Evolutionary conservation across 1,139 yeast genomes (phyloP).

Genomic region (Blastobotrys buckinghamii): DNA sequence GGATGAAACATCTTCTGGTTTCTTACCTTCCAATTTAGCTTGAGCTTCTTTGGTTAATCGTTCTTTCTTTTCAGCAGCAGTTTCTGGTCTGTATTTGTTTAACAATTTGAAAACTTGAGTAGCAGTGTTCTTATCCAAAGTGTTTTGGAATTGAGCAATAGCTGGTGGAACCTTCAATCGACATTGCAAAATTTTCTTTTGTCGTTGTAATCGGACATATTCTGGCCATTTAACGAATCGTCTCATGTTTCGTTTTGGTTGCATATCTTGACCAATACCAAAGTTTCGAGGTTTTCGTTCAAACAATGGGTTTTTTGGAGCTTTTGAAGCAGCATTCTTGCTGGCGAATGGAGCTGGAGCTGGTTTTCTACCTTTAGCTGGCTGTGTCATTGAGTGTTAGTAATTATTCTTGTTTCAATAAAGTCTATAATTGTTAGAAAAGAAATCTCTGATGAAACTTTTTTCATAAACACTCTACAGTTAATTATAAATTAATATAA

Average conservation of each 20-base stretch:
- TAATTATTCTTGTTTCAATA: slow-evolving; percentile 7
- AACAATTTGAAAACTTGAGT: slow-evolving; percentile 92
- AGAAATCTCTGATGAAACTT: neutral
- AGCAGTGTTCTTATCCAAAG: slow-evolving; percentile 97
- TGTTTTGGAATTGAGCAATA: slow-evolving; percentile 89
- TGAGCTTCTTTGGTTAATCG: slow-evolving; percentile 98
- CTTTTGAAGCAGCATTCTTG: slow-evolving; percentile 37
- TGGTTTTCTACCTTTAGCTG: slow-evolving; percentile 68
- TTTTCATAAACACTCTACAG: slow-evolving; percentile 9
- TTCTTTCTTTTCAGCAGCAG: slow-evolving; percentile 95
- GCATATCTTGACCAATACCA: slow-evolving; percentile 93
- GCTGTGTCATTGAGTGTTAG: slow-evolving; percentile 71
- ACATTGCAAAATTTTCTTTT: slow-evolving; percentile 87
- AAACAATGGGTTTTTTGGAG: slow-evolving; percentile 61
- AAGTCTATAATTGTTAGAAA: neutral
- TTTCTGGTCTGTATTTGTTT: slow-evolving; percentile 99
- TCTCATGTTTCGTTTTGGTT: slow-evolving; percentile 93
- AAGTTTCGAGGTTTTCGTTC: slow-evolving; percentile 88
- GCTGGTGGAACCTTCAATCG: slow-evolving; percentile 99
- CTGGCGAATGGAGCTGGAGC: slow-evolving; percentile 83
- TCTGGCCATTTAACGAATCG: slow-evolving; percentile 99
- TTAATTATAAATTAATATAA: neutral
- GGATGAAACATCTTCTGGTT: slow-evolving; percentile 90
- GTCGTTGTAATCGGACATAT: slow-evolving; percentile 95
- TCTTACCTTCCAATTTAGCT: slow-evolving; percentile 96